phyloP scores from a whole-genome alignment of 441 rosid species.

The Gossypium schwendimanii region DNA sequence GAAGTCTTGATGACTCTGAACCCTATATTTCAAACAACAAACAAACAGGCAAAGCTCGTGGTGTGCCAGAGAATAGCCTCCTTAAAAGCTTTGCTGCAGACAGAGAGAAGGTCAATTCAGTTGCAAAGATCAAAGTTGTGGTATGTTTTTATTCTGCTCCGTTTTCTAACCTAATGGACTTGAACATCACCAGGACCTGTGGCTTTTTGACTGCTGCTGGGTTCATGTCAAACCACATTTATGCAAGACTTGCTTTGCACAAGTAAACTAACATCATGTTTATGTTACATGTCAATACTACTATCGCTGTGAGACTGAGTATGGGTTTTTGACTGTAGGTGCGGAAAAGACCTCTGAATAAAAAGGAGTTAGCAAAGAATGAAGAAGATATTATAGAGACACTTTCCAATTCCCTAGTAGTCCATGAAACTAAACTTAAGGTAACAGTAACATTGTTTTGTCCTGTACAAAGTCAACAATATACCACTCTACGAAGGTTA shows the following conservation, averaged over 20 bases:
- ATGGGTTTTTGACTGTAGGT: slow-evolving; percentile 48
- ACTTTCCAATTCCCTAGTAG: slow-evolving; percentile 61
- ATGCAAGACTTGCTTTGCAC: slow-evolving; percentile 7
- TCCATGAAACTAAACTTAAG: slow-evolving; percentile 95
- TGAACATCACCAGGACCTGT: neutral
- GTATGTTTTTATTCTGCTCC: slow-evolving; percentile 36
- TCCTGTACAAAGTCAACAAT: neutral
- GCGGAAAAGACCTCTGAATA: slow-evolving; percentile 93
- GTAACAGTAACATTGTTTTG: slow-evolving; percentile 23
- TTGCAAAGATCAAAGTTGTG: slow-evolving; percentile 99
- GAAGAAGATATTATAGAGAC: slow-evolving; percentile 95
- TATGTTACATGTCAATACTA: slow-evolving; percentile 3
- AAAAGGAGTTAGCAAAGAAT: slow-evolving; percentile 81
- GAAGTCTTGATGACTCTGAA: slow-evolving; percentile 83
- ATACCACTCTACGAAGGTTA: neutral
- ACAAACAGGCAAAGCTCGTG: slow-evolving; percentile 62
- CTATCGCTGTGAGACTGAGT: neutral
- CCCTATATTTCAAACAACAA: slow-evolving; percentile 47
- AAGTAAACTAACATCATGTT: slow-evolving; percentile 3
- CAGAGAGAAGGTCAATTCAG: slow-evolving; percentile 75
- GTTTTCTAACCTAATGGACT: neutral
- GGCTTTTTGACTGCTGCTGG: neutral
- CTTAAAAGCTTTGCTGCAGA: slow-evolving; percentile 69
- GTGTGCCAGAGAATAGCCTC: slow-evolving; percentile 59
- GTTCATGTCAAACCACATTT: neutral